A percentile compares a stretch with the other conserved stretches of the same genome.
Evolutionary conservation across 1,139 yeast species (phyloP).

Genomic region (Wickerhamomyces sp.): DNA sequence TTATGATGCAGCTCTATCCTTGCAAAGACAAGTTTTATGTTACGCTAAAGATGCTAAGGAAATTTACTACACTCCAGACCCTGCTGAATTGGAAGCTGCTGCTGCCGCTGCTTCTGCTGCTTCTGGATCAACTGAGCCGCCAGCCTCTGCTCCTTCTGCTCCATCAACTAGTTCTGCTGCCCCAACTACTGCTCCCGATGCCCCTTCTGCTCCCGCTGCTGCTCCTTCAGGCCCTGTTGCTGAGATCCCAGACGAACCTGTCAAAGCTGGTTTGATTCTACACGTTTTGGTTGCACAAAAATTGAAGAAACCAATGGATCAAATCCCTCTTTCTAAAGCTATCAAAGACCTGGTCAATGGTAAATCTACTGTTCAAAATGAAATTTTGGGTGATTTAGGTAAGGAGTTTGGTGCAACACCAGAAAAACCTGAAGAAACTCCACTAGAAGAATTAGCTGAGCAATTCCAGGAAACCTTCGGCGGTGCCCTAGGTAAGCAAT

Average conservation of each 20-base stretch:
- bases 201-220: conserved; percentile 55
- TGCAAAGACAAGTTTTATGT: conserved; percentile 94
- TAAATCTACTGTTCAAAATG: conserved; percentile 97
- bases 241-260: conserved; percentile 84
- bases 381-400: conserved; percentile 95
- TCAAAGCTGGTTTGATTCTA: conserved; percentile 73
- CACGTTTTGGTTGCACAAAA: conserved; percentile 94
- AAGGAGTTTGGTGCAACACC: conserved; percentile 98
- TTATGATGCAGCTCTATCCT: conserved; percentile 93
- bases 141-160: conserved; percentile 43
- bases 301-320: conserved; percentile 84
- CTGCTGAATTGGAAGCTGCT: conserved; percentile 38
- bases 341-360: conserved; percentile 97
- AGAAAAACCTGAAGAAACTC: conserved; percentile 98
- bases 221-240: conserved; percentile 74
- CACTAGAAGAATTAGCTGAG: conserved; percentile 92
- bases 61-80: conserved; percentile 91
- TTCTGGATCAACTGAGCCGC: conserved; percentile 36
- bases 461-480: conserved; percentile 85
- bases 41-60: conserved; percentile 95
- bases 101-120: conserved; percentile 34
- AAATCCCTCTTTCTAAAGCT: conserved; percentile 84
- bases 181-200: conserved; percentile 55
- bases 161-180: conserved; percentile 49
- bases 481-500: conserved; percentile 91